Conservation (phyloP, 2,329 filamentous ascomycete species). For the Neopestalotiopsis rosae region DNA sequence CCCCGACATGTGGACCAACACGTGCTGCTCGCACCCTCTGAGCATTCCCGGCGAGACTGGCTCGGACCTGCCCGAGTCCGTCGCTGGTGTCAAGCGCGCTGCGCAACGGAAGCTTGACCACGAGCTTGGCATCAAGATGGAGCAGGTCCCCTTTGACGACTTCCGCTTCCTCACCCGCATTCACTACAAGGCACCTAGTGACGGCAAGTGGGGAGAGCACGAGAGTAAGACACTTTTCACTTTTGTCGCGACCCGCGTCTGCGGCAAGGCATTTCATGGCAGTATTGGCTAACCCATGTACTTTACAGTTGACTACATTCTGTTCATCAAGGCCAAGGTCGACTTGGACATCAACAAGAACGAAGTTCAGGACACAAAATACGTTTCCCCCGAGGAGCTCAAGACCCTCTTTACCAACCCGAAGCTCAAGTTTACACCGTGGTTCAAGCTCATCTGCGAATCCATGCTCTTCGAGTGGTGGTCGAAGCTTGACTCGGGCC, state of each 20-base stretch:
- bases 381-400: conserved; percentile 81
- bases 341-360: conserved; percentile 83
- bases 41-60: conserved; percentile 92
- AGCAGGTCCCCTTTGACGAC: conserved; percentile 87
- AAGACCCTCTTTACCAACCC: conserved; percentile 86
- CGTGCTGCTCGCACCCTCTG: conserved; percentile 96
- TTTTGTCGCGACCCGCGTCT: not conserved
- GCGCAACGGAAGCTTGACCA: conserved; percentile 94
- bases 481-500: conserved; percentile 78
- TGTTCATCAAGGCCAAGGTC: conserved; percentile 96
- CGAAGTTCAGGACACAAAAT: conserved; percentile 85
- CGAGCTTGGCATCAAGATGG: conserved; percentile 87
- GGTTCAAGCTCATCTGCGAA: conserved; percentile 99
- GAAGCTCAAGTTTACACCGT: conserved; percentile 87
- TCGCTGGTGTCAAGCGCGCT: conserved; percentile 87
- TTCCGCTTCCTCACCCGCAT: conserved; percentile 96
- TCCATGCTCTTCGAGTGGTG: conserved; percentile 99
- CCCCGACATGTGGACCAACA: conserved; percentile 99
- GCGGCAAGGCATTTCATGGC: not conserved
- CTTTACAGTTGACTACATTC: conserved; percentile 87
- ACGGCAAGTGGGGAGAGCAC: conserved; percentile 98
- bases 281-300: not conserved
- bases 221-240: conserved; percentile 72
- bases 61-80: conserved; percentile 76
- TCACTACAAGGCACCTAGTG: conserved; percentile 96